Percentiles rank a stretch among this genome's conserved stretches.
phyloP scores from a whole-genome alignment of 2,329 filamentous ascomycete genomes.

The Penicillium italicum region DNA sequence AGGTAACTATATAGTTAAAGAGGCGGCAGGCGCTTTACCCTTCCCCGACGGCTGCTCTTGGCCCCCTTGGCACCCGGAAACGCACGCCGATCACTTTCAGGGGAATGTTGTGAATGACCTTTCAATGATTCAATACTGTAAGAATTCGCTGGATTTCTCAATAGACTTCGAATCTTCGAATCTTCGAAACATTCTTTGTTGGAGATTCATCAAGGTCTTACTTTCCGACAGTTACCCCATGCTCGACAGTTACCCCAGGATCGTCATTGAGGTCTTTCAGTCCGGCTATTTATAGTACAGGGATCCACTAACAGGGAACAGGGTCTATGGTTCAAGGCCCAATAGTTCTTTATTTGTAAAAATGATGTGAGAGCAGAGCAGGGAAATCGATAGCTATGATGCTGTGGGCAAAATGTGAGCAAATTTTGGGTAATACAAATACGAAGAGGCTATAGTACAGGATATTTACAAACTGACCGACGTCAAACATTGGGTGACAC shows the following conservation, averaged over 20 bases:
- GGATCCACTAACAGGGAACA: background rate
- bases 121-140: background rate
- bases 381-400: background rate
- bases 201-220: background rate
- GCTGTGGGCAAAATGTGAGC: too few relatives aligned
- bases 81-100: constrained; percentile 6
- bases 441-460: background rate
- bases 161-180: background rate
- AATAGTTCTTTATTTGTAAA: background rate
- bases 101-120: background rate
- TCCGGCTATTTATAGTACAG: constrained; percentile 9
- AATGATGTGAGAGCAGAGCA: background rate
- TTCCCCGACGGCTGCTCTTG: background rate
- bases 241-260: background rate
- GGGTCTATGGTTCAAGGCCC: background rate
- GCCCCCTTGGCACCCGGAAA: constrained; percentile 1
- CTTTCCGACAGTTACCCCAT: background rate
- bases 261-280: constrained; percentile 8
- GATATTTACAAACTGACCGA: constrained; percentile 1
- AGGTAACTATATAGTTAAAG: constrained; percentile 6
- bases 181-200: background rate
- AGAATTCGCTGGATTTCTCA: background rate
- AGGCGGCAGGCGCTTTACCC: background rate
- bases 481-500: background rate
- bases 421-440: background rate